Conservation (phyloP, 1,284 basidiomycete genomes). For the Xerocomus minutiporus region DNA sequence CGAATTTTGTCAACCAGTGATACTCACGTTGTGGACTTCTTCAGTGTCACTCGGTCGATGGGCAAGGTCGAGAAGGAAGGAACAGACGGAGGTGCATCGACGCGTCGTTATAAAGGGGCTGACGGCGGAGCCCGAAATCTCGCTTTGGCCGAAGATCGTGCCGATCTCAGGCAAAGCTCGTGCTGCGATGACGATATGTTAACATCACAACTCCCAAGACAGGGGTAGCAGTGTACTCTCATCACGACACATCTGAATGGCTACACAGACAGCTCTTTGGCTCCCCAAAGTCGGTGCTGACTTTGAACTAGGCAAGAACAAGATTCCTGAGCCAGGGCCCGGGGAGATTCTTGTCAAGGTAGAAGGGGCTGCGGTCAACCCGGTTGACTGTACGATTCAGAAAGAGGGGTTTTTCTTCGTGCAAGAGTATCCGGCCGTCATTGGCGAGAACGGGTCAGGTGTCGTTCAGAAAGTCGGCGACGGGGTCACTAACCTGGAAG, state of each 20-base stretch:
- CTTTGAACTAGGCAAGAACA: slow-evolving; percentile 9
- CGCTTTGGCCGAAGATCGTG: too few species aligned
- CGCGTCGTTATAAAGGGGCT: too few species aligned
- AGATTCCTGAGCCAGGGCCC: slow-evolving; percentile 15
- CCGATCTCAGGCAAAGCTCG: too few species aligned
- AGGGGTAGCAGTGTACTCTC: not conserved
- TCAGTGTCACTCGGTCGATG: too few species aligned
- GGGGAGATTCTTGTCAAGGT: slow-evolving; percentile 18
- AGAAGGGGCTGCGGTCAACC: slow-evolving; percentile 1
- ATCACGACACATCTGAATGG: slow-evolving; percentile 1
- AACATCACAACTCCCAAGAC: not conserved
- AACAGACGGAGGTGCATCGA: too few species aligned
- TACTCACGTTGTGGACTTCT: not conserved
- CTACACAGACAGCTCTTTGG: slow-evolving; percentile 20
- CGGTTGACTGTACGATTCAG: not conserved
- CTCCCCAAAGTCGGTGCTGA: slow-evolving; percentile 11
- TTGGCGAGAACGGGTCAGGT: slow-evolving; percentile 2
- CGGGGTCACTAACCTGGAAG: not conserved
- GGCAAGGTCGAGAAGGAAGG: too few species aligned
- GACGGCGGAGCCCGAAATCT: too few species aligned
- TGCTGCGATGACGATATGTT: too few species aligned
- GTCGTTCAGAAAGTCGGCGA: slow-evolving; percentile 4
- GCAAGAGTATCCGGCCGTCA: not conserved
- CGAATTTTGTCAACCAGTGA: not conserved
- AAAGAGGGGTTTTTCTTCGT: not conserved